A percentile compares a stretch with the other conserved stretches of the same genome.
Evolutionary conservation across 805 yeast species (phyloP).

Genomic region (Pachysolen tannophilus): DNA sequence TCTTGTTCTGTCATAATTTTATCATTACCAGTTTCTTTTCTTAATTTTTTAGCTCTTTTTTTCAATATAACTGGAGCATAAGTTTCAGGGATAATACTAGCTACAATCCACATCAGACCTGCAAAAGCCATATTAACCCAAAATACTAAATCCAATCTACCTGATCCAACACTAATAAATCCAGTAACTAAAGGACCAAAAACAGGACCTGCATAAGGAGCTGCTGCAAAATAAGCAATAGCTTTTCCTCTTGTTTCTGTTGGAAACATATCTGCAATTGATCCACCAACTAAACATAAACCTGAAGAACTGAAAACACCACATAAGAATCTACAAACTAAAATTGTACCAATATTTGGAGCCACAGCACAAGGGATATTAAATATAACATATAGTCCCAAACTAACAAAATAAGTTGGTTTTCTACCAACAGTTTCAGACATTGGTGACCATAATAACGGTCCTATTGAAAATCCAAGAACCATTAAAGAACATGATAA

Average conservation of each 20-base stretch:
- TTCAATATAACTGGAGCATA: conserved; percentile 77
- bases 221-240: conserved; percentile 84
- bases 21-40: conserved; percentile 75
- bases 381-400: conserved; percentile 67
- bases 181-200: conserved; percentile 86
- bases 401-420: conserved; percentile 72
- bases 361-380: conserved; percentile 84
- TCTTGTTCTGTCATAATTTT: conserved; percentile 92
- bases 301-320: conserved; percentile 86
- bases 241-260: conserved; percentile 78
- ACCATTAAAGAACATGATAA: conserved; percentile 84
- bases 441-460: conserved; percentile 83
- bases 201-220: conserved; percentile 91
- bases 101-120: conserved; percentile 69
- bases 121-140: conserved; percentile 95
- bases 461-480: conserved; percentile 81
- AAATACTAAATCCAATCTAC: conserved; percentile 58
- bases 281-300: conserved; percentile 81
- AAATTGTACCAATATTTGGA: conserved; percentile 71
- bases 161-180: conserved; percentile 68
- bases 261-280: conserved; percentile 85
- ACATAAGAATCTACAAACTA: conserved; percentile 78
- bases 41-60: conserved; percentile 52
- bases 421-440: conserved; percentile 82
- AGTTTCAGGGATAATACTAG: conserved; percentile 76